Base-by-base conservation (phyloP, 179 eudicot species). In the Silene coronaria region DNA sequence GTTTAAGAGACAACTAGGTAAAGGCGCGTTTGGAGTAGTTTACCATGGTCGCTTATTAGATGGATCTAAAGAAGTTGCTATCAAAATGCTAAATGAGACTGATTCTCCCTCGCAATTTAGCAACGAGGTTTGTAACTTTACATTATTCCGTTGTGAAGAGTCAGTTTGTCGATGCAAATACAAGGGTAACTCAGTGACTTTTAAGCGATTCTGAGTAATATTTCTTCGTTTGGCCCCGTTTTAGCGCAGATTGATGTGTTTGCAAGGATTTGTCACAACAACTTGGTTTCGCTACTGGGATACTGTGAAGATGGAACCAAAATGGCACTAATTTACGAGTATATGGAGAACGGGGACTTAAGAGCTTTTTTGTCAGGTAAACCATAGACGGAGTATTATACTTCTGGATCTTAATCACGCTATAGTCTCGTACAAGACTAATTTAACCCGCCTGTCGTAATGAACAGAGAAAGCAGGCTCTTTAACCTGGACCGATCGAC, bases 11-110 rank as follows among this genome's bases (percentile, higher is more conserved):
- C 10, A 4, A 53, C 65, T 83, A 17, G 86, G 88, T n/a, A 67
- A 48, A 72, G 85, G 88, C 23, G 85, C 82, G 1, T 79, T 57
- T 76, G 88, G 83, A 68, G 45, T 57, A 16, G 86, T 83, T 57
- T 83, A 81, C 30, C 30, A 69, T 64, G 86, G 86, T 45, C 59
- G 30, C 32, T 65, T 76, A 70, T 32, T 34, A 36, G 80, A 83
- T 12, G 75, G 76, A 28, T 74, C 71, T 38, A 63, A 12, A 22
- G 73, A 75, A 72, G 83, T 83, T 27, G 88, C 88, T 3, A 85
- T 85, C n/a, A 84, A 84, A 67, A 27, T 70, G 72, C 79, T 84
- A 24, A 24, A 26, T 13, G 64, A 70, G 76, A 68, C 60, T 45
- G 81, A 74, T 46, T 81, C 81, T 34, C 75, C 75, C 30, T 71